phyloP scores from a whole-genome alignment of 495 filamentous ascomycete species.

The Neurospora discreta region DNA sequence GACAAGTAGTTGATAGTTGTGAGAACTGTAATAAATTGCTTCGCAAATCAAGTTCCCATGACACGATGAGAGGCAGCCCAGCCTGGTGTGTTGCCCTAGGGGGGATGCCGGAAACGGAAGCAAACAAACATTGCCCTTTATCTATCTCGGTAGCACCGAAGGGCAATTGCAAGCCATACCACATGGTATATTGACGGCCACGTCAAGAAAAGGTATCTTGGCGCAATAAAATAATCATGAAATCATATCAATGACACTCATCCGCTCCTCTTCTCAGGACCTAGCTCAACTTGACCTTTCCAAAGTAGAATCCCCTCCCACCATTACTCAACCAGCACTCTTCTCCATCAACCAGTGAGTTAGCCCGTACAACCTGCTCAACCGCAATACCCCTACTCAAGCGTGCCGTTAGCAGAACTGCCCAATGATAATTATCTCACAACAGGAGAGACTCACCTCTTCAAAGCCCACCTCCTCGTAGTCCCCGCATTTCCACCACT shows the following conservation, averaged over 20 bases:
- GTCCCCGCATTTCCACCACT: slow-evolving; percentile 77
- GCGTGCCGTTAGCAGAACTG: slow-evolving; percentile 3
- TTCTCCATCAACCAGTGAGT: slow-evolving; percentile 58
- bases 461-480: slow-evolving; percentile 68
- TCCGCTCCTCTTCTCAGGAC: neutral
- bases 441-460: slow-evolving; percentile 28
- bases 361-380: slow-evolving; percentile 45
- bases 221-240: neutral
- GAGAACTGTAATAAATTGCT: neutral
- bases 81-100: neutral
- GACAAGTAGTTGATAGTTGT: neutral
- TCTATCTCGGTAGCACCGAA: neutral
- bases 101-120: neutral
- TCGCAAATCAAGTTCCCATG: too few relatives aligned
- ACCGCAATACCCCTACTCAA: slow-evolving; percentile 36
- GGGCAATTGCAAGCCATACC: neutral
- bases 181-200: too few relatives aligned
- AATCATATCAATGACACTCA: too few relatives aligned
- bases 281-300: slow-evolving; percentile 13
- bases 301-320: slow-evolving; percentile 60
- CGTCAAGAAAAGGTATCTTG: neutral
- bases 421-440: neutral
- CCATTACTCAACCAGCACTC: slow-evolving; percentile 78
- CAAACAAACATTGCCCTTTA: neutral
- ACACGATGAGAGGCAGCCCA: neutral